Evolutionary conservation across 768 basidiomycete genomes (phyloP).

Genomic region (Suillus weaverae): DNA sequence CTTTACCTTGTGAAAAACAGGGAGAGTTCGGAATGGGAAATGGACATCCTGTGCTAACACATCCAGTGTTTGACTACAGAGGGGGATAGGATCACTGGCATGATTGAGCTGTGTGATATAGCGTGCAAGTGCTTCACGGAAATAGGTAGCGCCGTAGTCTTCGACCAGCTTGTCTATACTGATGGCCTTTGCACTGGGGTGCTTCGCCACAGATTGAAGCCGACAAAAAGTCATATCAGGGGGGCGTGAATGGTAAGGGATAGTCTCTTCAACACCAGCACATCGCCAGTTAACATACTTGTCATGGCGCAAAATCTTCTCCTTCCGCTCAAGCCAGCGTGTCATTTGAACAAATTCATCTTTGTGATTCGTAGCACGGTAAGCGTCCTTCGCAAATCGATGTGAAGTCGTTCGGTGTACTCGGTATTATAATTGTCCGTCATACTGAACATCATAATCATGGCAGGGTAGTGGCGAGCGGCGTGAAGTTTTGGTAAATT

Average conservation of each 20-base stretch:
- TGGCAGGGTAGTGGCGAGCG: too few species aligned
- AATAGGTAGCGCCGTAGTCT: conserved; percentile 25
- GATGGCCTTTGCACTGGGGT: conserved; percentile 25
- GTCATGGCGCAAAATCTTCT: too few species aligned
- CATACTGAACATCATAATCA: too few species aligned
- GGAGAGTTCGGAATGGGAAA: conserved; percentile 20
- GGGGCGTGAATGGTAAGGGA: conserved; percentile 19
- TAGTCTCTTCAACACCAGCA: conserved; percentile 32
- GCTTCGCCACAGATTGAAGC: conserved; percentile 24
- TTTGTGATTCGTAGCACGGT: too few species aligned
- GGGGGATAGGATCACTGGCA: conserved; percentile 16
- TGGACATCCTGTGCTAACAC: conserved; percentile 5
- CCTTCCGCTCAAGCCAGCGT: too few species aligned
- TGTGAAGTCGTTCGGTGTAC: too few species aligned
- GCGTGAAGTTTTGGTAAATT: too few species aligned
- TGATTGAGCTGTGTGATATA: conserved; percentile 20
- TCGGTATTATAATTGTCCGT: too few species aligned
- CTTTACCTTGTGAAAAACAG: conserved; percentile 36
- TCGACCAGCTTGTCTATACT: conserved; percentile 16
- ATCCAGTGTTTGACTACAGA: too few species aligned
- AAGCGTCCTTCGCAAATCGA: too few species aligned
- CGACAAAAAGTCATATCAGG: conserved; percentile 12
- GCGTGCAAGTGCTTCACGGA: neutral
- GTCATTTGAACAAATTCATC: too few species aligned
- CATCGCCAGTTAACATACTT: too few species aligned